Base-by-base conservation (phyloP, 441 rosid species). In the Erodium texanum region DNA sequence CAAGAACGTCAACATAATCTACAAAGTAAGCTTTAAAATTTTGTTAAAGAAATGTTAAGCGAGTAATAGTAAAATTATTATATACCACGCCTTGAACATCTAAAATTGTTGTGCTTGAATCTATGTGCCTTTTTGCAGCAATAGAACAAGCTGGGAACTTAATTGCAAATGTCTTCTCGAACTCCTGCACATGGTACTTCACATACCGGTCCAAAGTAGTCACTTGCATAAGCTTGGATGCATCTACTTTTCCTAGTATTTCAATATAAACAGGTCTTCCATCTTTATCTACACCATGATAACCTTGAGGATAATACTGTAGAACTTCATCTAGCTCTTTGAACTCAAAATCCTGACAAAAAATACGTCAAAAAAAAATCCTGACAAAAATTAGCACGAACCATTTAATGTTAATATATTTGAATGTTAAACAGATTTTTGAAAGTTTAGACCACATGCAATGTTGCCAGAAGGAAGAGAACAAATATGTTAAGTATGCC, bases 31-130 rank as follows among this genome's bases (percentile, higher is more conserved):
- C 64, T 22, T 22, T 22, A 5, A 9, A 59, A 59, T 10, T 9
- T 22, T 7, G n/a, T 23, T 7, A 4, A 32, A n/a, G 20, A 59
- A 59, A 59, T 56, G 62, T 19, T 22, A 54, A 19, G 12, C 8
- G 45, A 38, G 18, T 0, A 52, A 18, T 24, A 34, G 32, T 38
- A 19, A 29, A 64, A n/a, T 74, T 20, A 71, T 54, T 74, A 67
- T 88, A 62, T 83, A 94, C 99, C 88, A 94, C 98, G 66, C 95
- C 96, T 23, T 94, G 99, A 73, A 94, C 99, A 84, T 94, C 99
- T 71, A 94, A 80, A 79, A 94, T 92, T 66, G 99, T 90, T 61
- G 97, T 92, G 84, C 87, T 94, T 2, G 97, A 88, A 77, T 94
- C 98, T 64, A 92, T 94, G 77, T 92, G 99, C 80, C 85, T 88